Evolutionary conservation across 2,329 filamentous ascomycete species (phyloP), one percentile per base, ranked within the genome.

Genomic region (Phaeophleospora eucalypticola): DNA sequence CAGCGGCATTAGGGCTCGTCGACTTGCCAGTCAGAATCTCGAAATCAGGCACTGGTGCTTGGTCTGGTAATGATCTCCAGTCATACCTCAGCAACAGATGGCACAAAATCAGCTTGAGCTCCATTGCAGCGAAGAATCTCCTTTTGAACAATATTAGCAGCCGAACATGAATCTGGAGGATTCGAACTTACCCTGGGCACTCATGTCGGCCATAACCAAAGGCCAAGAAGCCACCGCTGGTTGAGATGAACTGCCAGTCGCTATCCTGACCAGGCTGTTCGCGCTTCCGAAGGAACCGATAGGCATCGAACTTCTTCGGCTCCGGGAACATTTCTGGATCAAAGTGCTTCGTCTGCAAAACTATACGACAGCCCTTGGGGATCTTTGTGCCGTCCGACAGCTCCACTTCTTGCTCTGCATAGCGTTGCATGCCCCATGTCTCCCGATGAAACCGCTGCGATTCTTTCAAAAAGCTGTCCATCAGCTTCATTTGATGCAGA

Each of bases 21-120:
- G n/a, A n/a, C n/a, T n/a, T n/a, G n/a, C n/a, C 24, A 29, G 24
- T 29, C 24, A 29, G 6, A 19, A 43, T 36, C 18, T n/a, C 18
- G 14, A 43, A 16, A 6, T 21, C 7, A 12, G 20, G 33, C 16
- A 14, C 14, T 16, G 19, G 19, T 7, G 20, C 24, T 27, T 45
- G 9, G 2, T 35, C 43, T n/a, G 43, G 43, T 20, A 46, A 36
- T 24, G 35, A 17, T 21, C 36, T 50, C 37, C 61, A 56, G 46
- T 68, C 65, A 44, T 67, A 68, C 41, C 63, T 58, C 32, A 65
- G 47, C 35, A 66, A 45, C 16, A 67, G 43, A 37, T 64, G 54
- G n/a, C 53, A 58, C 9, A 68, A 43, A 1, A 57, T 46, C 15
- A 67, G 56, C 44, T 67, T 68, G 41, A 66, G 56, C 43, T 64